A percentile compares a stretch with the other conserved stretches of the same genome.
These are phyloP conservation scores for Pythium oligandrum DNA, from an alignment of 352 stramenopile genomes.

Conservation along the genomic window DNA sequence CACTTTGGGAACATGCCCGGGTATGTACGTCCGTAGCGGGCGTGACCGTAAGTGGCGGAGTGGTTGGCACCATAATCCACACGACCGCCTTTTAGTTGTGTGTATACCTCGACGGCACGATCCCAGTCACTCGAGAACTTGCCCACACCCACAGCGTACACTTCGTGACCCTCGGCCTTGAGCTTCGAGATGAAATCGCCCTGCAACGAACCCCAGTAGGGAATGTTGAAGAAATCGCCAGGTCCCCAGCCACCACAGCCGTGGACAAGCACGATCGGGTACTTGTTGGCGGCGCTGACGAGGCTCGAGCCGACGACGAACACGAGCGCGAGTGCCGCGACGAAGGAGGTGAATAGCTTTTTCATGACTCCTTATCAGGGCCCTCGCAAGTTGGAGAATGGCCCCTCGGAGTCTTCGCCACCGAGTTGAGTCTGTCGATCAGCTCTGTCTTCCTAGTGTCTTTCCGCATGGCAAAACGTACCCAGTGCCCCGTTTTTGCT, in stretches of 20 bases:
- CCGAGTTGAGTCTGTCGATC: no score
- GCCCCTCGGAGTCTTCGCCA: no score
- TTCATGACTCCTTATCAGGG: no score
- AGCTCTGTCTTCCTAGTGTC: no score
- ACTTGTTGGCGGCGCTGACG: conserved; percentile 1
- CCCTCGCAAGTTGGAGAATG: no score
- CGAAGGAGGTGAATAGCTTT: no score
- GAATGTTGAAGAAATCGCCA: background rate
- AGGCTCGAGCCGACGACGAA: no score
- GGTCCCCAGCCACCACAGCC: conserved; percentile 7
- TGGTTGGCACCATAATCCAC: conserved; percentile 23
- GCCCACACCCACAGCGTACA: conserved; percentile 8
- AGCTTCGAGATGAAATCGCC: conserved; percentile 9
- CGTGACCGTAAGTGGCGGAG: conserved; percentile 7
- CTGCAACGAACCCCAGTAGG: conserved; percentile 12
- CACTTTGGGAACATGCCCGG: conserved; percentile 22
- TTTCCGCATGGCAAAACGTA: no score
- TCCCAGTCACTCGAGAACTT: conserved; percentile 23
- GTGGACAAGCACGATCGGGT: conserved; percentile 17
- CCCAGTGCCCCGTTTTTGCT: no score
- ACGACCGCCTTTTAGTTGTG: conserved; percentile 19
- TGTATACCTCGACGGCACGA: conserved; percentile 24
- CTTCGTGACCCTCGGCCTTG: conserved; percentile 12
- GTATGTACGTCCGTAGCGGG: conserved; percentile 35
- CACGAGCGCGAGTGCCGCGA: no score